A percentile compares a stretch with the other conserved stretches of the same genome.
Conservation (phyloP, 2,329 filamentous ascomycete species). For the Colletotrichum abscissum region DNA sequence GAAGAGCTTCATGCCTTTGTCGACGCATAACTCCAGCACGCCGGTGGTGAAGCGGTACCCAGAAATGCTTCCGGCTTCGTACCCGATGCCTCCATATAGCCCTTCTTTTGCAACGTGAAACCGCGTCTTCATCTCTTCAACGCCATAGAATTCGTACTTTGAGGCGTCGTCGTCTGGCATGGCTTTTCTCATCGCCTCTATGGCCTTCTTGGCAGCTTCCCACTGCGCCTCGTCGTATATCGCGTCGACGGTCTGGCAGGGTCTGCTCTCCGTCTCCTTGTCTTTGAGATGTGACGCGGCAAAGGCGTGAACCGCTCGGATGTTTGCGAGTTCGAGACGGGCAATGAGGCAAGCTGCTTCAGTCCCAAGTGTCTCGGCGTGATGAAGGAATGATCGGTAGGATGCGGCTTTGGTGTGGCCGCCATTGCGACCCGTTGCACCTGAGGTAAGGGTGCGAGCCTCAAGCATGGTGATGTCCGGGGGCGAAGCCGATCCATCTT, state of each 20-base stretch:
- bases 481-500: conserved; percentile 26
- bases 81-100: conserved; percentile 60
- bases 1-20: conserved; percentile 27
- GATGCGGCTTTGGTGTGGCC: conserved; percentile 61
- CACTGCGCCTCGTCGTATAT: conserved; percentile 62
- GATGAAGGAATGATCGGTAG: conserved; percentile 61
- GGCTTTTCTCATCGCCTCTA: conserved; percentile 56
- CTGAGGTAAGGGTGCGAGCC: conserved; percentile 59
- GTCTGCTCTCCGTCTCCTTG: conserved; percentile 56
- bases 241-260: conserved; percentile 67
- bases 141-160: conserved; percentile 55
- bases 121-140: conserved; percentile 51
- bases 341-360: conserved; percentile 62
- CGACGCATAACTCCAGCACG: conserved; percentile 26
- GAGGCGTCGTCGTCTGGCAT: conserved; percentile 56
- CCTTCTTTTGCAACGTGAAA: conserved; percentile 40
- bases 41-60: conserved; percentile 49
- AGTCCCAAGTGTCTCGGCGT: conserved; percentile 56
- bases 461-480: conserved; percentile 58
- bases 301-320: conserved; percentile 66
- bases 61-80: conserved; percentile 55
- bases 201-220: conserved; percentile 48
- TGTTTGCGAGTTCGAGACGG: conserved; percentile 62
- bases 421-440: conserved; percentile 66
- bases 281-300: conserved; percentile 51